Evolutionary conservation across 805 yeast species (phyloP).

Genomic region (Scheffersomyces ergatensis): DNA sequence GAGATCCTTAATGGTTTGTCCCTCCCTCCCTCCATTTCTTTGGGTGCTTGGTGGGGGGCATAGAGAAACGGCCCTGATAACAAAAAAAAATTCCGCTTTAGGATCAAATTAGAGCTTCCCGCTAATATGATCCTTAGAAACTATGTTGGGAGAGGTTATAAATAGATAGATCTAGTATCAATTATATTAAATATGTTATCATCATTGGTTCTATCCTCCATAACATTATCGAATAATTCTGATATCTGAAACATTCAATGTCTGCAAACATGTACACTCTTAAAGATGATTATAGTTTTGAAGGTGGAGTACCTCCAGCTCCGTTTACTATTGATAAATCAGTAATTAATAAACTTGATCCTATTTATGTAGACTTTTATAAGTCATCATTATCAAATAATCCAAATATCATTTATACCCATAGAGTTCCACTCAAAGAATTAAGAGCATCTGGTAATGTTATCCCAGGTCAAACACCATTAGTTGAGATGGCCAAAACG

Average conservation of each 20-base stretch:
- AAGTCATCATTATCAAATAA: constrained; percentile 18
- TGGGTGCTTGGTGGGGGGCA: too few species aligned
- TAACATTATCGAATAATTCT: too few species aligned
- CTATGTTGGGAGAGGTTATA: not conserved
- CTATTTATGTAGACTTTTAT: constrained; percentile 37
- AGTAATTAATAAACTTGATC: constrained; percentile 28
- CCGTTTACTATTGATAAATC: constrained; percentile 31
- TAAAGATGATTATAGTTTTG: constrained; percentile 18
- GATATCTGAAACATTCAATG: too few species aligned
- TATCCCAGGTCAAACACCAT: constrained; percentile 41
- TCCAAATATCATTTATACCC: constrained; percentile 31
- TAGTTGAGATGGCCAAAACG: constrained; percentile 20
- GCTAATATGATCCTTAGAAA: not conserved
- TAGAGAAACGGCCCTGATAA: too few species aligned
- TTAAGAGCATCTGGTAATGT: constrained; percentile 34
- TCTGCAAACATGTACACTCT: constrained; percentile 13
- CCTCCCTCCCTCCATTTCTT: too few species aligned
- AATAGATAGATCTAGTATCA: not conserved
- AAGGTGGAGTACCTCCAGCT: constrained; percentile 22
- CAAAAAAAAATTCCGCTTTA: too few species aligned
- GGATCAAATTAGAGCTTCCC: too few species aligned
- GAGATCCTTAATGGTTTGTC: too few species aligned
- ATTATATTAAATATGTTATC: too few species aligned
- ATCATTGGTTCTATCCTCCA: too few species aligned
- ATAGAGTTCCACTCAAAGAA: constrained; percentile 27